Base-by-base conservation (phyloP, 169 alveolate genomes). In the Eimeria sp. region DNA sequence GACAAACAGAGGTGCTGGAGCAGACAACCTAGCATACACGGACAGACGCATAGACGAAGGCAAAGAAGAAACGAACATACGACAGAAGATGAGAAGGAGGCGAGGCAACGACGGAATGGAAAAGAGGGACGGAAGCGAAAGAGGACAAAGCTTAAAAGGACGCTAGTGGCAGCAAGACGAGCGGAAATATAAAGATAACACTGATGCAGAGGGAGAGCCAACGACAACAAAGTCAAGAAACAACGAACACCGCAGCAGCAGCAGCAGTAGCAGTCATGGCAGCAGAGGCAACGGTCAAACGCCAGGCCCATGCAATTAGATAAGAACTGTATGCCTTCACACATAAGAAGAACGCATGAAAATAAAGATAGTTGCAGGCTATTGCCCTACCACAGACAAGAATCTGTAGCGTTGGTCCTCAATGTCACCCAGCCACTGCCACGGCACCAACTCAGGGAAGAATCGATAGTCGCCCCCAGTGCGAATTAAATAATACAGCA, bases 371-470 rank as follows among this genome's bases (percentile, higher is more conserved):
- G 64, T 16, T 43, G 20, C 18, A 25, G 30, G 37, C 30, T 76
- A 4, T 8, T 9, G 30, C 18, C 95, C 1, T 64, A 95, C 97
- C 80, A 97, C 98, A 23, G 98, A 97, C 95, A 98, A 96, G 96
- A 89, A 95, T 77, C 97, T 96, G 95, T 72, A 97, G 62, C 98
- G 97, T 76, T 97, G 96, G 82, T 98, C 98, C 95, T 98, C 99
- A 37, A 97, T 91, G 87, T 98, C 98, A 30, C 98, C 97, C 90
- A 97, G 87, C 99, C 99, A 98, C 89, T 97, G 97, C 99, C 99
- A 97, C 46, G 97, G 97, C 88, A 98, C 97, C 58, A 97, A 60
- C 95, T 98, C 99, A 16, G 99, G 99, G 97, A 98, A 98, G 95
- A 97, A 97, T 83, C 98, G 97, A 94, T 95, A 97, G 85, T 97